Conservation (phyloP, 306 rosid species). For the Sechiopsis laciniata region DNA sequence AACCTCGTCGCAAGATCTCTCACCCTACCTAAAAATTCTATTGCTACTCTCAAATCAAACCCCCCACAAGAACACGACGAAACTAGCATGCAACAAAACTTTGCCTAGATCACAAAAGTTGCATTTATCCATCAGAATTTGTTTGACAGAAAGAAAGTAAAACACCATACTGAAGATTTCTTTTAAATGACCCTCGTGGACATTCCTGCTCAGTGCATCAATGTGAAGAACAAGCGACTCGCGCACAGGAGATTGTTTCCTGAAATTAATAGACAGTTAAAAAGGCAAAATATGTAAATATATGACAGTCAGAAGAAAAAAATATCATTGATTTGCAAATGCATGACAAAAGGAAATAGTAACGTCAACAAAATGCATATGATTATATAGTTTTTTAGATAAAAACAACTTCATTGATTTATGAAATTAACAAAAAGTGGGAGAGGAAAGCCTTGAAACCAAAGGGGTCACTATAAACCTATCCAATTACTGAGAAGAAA, state of each 20-base stretch:
- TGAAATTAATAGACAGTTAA: slow-evolving; percentile 27
- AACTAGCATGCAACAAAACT: no score
- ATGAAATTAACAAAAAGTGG: background rate
- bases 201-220: slow-evolving; percentile 89
- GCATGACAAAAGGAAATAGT: background rate
- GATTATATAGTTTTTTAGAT: no score
- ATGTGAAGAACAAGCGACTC: slow-evolving; percentile 82
- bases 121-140: background rate
- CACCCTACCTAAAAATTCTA: no score
- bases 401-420: background rate
- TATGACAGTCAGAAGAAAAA: background rate
- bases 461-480: no score
- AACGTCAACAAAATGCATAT: background rate
- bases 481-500: no score
- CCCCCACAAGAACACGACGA: no score
- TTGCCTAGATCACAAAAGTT: no score
- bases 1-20: no score
- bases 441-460: no score
- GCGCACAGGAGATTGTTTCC: slow-evolving; percentile 81
- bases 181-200: slow-evolving; percentile 84
- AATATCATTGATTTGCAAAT: background rate
- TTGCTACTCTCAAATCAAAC: no score
- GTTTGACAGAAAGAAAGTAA: background rate
- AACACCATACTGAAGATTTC: slow-evolving; percentile 78
- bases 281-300: background rate